phyloP scores from a whole-genome alignment of 179 eudicot species.

The Silene noctiflora region DNA sequence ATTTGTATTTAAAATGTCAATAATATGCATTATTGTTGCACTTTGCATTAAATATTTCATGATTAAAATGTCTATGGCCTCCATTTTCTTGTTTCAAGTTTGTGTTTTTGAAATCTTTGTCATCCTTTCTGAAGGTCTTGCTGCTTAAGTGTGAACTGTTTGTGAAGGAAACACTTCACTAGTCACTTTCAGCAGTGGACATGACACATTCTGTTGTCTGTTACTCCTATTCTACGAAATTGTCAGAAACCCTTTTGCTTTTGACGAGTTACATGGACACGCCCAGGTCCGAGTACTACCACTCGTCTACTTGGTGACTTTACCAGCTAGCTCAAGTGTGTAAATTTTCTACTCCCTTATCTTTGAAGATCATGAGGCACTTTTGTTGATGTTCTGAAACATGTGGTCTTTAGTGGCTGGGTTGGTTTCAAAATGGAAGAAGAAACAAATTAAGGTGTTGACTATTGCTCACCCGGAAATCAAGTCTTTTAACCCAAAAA shows the following conservation, averaged over 20 bases:
- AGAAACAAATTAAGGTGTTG: constrained; percentile 22
- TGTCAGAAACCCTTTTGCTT: background rate
- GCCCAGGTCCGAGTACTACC: background rate
- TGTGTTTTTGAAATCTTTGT: constrained; percentile 3
- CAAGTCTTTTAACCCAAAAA: constrained; percentile 13
- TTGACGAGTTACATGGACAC: background rate
- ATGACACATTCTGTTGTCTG: background rate
- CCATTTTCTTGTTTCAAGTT: constrained; percentile 3
- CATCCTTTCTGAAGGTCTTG: background rate
- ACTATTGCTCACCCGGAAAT: constrained; percentile 15
- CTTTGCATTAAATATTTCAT: constrained; percentile 8
- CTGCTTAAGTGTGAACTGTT: constrained; percentile 9
- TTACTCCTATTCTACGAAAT: background rate
- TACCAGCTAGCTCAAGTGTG: background rate
- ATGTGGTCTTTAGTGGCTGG: constrained; percentile 23
- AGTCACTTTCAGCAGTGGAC: background rate
- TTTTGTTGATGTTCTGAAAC: constrained; percentile 9
- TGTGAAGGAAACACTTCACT: background rate
- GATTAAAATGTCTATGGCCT: background rate
- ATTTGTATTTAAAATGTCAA: constrained; percentile 15
- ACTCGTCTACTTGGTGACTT: background rate
- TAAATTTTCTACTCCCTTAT: constrained; percentile 16
- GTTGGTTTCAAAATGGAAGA: constrained; percentile 17
- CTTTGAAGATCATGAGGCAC: constrained; percentile 18
- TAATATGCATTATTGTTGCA: background rate